These are phyloP conservation scores for Cryptosporidium andersoni DNA, from an alignment of 169 alveolate genomes.

Conservation along the genomic window DNA sequence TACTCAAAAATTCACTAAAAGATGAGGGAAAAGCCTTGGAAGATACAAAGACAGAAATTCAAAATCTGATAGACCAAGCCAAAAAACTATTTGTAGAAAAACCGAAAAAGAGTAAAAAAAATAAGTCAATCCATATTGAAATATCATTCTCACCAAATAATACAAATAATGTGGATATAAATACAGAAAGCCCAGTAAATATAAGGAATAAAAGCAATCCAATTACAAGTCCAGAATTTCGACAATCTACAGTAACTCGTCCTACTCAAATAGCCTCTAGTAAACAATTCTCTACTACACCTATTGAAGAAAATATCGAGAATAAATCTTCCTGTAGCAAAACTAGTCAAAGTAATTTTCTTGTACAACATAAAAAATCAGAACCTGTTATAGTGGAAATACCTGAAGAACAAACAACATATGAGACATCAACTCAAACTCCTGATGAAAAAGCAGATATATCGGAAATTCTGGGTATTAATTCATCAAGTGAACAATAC, in stretches of 20 bases:
- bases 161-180: slow-evolving; percentile 19
- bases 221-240: neutral
- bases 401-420: too few relatives aligned
- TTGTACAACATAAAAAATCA: too few relatives aligned
- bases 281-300: too few relatives aligned
- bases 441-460: too few relatives aligned
- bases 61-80: slow-evolving; percentile 1
- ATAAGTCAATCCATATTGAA: slow-evolving; percentile 51
- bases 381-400: too few relatives aligned
- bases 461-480: too few relatives aligned
- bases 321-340: too few relatives aligned
- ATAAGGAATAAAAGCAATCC: neutral
- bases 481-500: too few relatives aligned
- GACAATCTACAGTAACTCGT: neutral
- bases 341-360: too few relatives aligned
- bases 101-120: slow-evolving; percentile 11
- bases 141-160: slow-evolving; percentile 64
- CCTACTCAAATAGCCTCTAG: neutral
- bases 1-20: neutral
- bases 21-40: neutral
- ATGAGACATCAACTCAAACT: too few relatives aligned
- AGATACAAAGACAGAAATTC: slow-evolving; percentile 1
- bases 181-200: slow-evolving; percentile 17
- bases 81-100: slow-evolving; percentile 1
- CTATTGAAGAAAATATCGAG: too few relatives aligned